Evolutionary conservation across 352 stramenopile species (phyloP).

Genomic region (Phytophthora citricola): DNA sequence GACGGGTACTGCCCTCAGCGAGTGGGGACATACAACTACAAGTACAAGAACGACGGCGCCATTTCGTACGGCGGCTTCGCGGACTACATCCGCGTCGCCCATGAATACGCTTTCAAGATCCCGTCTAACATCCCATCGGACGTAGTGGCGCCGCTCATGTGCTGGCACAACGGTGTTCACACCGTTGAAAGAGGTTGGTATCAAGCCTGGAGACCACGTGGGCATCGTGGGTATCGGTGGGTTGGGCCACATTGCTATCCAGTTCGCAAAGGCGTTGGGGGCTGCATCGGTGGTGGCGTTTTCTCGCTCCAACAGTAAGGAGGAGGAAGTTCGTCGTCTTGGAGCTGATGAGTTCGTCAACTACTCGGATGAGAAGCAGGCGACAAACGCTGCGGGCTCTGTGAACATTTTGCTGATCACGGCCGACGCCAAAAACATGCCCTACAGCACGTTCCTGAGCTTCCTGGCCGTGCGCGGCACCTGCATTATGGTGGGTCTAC

Average conservation of each 20-base stretch:
- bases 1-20: slow-evolving; percentile 68
- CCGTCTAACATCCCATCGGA: slow-evolving; percentile 26
- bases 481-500: slow-evolving; percentile 62
- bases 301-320: slow-evolving; percentile 61
- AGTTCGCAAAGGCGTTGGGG: slow-evolving; percentile 42
- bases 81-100: slow-evolving; percentile 62
- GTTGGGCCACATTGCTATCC: slow-evolving; percentile 17
- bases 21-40: slow-evolving; percentile 61
- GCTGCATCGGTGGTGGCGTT: slow-evolving; percentile 60
- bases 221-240: slow-evolving; percentile 21
- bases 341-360: slow-evolving; percentile 60
- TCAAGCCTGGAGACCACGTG: slow-evolving; percentile 16
- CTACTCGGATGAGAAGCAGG: slow-evolving; percentile 36
- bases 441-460: slow-evolving; percentile 50
- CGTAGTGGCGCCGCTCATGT: slow-evolving; percentile 13
- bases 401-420: slow-evolving; percentile 80
- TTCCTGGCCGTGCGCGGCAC: slow-evolving; percentile 39
- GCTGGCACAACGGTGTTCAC: slow-evolving; percentile 22
- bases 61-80: slow-evolving; percentile 64
- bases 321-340: slow-evolving; percentile 47
- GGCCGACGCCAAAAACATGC: slow-evolving; percentile 53
- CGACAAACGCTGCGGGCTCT: slow-evolving; percentile 17
- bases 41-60: slow-evolving; percentile 47
- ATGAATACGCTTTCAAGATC: slow-evolving; percentile 67
- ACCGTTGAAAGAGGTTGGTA: slow-evolving; percentile 12